Percentiles rank a stretch among this genome's conserved stretches.
phyloP scores from a whole-genome alignment of 495 filamentous ascomycete species.

The Amniculicola lignicola region DNA sequence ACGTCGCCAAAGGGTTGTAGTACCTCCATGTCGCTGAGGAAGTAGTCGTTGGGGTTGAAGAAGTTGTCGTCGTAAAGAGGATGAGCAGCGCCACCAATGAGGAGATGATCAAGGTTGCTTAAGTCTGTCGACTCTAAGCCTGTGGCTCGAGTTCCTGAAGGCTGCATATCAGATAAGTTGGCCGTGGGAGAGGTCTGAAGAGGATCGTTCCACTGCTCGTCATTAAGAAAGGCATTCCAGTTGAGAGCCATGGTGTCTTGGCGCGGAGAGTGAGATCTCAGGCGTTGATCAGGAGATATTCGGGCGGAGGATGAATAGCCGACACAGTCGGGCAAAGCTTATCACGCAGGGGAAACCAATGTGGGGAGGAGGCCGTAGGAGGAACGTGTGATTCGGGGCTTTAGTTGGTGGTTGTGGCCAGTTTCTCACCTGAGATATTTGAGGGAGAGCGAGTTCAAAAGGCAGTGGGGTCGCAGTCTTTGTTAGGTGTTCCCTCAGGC shows the following conservation, averaged over 20 bases:
- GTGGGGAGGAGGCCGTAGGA: too few relatives aligned
- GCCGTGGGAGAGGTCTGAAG: slow-evolving; percentile 8
- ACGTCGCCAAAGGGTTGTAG: slow-evolving; percentile 30
- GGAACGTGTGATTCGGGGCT: too few relatives aligned
- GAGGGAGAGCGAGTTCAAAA: background rate
- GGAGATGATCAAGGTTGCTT: slow-evolving; percentile 13
- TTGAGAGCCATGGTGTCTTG: slow-evolving; percentile 32
- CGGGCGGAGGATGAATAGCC: background rate
- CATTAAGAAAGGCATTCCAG: slow-evolving; percentile 32
- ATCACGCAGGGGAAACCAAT: too few relatives aligned
- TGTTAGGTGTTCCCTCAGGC: background rate
- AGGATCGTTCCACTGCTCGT: slow-evolving; percentile 31
- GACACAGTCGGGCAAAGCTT: too few relatives aligned
- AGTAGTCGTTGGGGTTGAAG: slow-evolving; percentile 33
- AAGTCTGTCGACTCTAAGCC: slow-evolving; percentile 10
- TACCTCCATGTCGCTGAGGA: slow-evolving; percentile 31
- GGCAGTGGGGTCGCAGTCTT: background rate
- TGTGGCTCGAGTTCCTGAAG: slow-evolving; percentile 14
- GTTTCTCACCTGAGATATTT: too few relatives aligned
- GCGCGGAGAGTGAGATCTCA: slow-evolving; percentile 10
- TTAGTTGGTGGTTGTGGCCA: too few relatives aligned
- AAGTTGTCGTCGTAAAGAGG: slow-evolving; percentile 26
- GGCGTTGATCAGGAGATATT: slow-evolving; percentile 31
- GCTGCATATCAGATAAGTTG: slow-evolving; percentile 22
- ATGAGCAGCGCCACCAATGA: slow-evolving; percentile 12